These are phyloP conservation scores for Physcomitrium patens DNA, from an alignment of 225 moss, liverwort and hornwort species.

Conservation along the genomic window DNA sequence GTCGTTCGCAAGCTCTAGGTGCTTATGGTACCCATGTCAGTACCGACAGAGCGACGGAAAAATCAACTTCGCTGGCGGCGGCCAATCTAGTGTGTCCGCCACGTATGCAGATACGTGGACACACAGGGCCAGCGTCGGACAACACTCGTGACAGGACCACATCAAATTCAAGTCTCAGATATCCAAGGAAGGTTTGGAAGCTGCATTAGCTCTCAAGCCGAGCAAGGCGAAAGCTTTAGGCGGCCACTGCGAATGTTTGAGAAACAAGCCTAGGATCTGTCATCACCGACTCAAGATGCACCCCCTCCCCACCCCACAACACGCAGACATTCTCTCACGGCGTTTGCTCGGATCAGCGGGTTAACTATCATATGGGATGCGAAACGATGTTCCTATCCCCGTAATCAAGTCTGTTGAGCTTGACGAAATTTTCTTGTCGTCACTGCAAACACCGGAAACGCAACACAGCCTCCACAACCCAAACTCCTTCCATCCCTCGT, in stretches of 20 bases:
- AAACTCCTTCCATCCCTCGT: slow-evolving; percentile 26
- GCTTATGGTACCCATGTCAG: no score
- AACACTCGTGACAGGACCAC: no score
- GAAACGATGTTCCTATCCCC: slow-evolving; percentile 37
- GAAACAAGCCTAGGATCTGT: slow-evolving; percentile 63
- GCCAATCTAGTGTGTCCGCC: no score
- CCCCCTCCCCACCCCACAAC: accelerated
- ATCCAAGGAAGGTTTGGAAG: slow-evolving; percentile 70
- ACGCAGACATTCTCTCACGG: accelerated
- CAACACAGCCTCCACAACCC: accelerated
- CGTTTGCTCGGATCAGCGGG: slow-evolving; percentile 64
- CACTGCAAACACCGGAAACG: slow-evolving; percentile 23
- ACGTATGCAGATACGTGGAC: no score
- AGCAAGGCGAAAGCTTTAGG: slow-evolving; percentile 65
- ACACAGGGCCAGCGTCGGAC: no score
- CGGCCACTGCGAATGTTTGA: slow-evolving; percentile 83
- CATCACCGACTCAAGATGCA: slow-evolving; percentile 28
- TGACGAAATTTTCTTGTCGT: slow-evolving; percentile 56
- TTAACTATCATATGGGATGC: slow-evolving; percentile 61
- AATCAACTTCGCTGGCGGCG: no score
- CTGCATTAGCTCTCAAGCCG: slow-evolving; percentile 70
- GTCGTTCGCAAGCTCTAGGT: no score
- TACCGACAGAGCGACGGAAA: no score
- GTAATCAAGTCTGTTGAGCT: slow-evolving; percentile 70
- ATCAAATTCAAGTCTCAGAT: slow-evolving; percentile 43